Conservation (phyloP, 257 asterid genomes). For the Solanum chiquidenum region DNA sequence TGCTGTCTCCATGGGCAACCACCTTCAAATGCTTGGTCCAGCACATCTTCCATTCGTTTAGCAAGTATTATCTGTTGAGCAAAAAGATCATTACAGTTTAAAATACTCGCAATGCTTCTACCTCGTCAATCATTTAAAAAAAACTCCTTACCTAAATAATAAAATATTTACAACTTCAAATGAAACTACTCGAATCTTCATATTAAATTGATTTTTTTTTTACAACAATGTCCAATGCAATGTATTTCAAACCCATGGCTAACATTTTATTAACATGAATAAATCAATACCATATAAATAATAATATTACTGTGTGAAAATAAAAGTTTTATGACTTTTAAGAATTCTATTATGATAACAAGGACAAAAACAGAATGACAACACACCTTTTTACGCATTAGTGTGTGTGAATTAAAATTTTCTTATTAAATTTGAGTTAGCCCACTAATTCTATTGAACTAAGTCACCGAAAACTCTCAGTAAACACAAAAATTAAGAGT, state of each 20-base stretch:
- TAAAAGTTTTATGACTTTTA: neutral
- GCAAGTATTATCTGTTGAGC: slow-evolving; percentile 62
- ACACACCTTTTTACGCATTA: too few species aligned
- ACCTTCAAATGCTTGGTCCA: slow-evolving; percentile 94
- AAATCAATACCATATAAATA: neutral
- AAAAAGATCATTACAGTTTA: neutral
- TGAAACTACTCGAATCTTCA: neutral
- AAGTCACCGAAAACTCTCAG: neutral
- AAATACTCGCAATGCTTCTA: neutral
- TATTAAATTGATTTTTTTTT: too few species aligned
- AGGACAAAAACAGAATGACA: neutral
- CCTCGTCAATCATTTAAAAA: neutral
- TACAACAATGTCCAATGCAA: neutral
- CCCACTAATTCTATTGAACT: neutral
- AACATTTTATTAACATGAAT: neutral
- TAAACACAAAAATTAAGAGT: neutral
- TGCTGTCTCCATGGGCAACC: slow-evolving; percentile 86
- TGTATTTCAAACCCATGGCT: neutral
- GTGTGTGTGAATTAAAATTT: neutral
- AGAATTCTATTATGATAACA: neutral
- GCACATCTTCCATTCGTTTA: slow-evolving; percentile 91
- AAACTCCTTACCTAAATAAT: neutral
- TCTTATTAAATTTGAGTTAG: neutral
- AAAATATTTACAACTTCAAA: neutral
- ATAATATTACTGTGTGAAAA: neutral